These are phyloP conservation scores for Myxozyma kluyveri DNA, from an alignment of 805 yeast genomes.

Conservation along the genomic window DNA sequence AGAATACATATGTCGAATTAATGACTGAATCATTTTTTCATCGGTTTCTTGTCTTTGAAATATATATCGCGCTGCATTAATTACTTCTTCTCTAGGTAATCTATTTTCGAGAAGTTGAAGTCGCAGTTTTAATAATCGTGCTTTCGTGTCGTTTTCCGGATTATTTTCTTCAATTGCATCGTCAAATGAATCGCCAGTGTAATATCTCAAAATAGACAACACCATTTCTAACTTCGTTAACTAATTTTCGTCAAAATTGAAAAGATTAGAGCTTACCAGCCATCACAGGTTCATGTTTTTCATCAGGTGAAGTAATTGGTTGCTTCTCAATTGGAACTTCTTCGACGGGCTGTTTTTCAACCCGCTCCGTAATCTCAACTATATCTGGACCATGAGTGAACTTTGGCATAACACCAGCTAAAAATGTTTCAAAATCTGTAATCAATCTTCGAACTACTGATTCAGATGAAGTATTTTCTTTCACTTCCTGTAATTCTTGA, in stretches of 20 bases:
- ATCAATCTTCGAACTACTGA: neutral
- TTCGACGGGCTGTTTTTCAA: neutral
- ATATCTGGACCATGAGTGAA: neutral
- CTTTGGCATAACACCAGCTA: neutral
- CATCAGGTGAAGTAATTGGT: neutral
- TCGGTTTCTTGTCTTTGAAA: neutral
- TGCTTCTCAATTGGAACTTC: neutral
- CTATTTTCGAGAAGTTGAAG: slow-evolving; percentile 5
- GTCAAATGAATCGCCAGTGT: slow-evolving; percentile 2
- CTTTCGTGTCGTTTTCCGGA: neutral
- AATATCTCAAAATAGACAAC: neutral
- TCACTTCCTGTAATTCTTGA: too few relatives aligned
- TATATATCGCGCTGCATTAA: slow-evolving; percentile 4
- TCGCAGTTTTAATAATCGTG: slow-evolving; percentile 4
- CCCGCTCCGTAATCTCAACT: too few relatives aligned
- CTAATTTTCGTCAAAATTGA: too few relatives aligned
- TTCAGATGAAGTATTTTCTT: too few relatives aligned
- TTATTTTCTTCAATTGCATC: neutral
- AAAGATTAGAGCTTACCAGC: neutral
- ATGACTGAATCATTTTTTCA: neutral
- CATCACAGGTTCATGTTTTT: too few relatives aligned
- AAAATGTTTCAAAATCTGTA: neutral
- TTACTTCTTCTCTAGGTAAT: slow-evolving; percentile 8
- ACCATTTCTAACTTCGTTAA: too few relatives aligned
- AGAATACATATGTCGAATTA: slow-evolving; percentile 13